phyloP scores from a whole-genome alignment of 2,329 filamentous ascomycete genomes.

The Pseudocercospora crystallina region DNA sequence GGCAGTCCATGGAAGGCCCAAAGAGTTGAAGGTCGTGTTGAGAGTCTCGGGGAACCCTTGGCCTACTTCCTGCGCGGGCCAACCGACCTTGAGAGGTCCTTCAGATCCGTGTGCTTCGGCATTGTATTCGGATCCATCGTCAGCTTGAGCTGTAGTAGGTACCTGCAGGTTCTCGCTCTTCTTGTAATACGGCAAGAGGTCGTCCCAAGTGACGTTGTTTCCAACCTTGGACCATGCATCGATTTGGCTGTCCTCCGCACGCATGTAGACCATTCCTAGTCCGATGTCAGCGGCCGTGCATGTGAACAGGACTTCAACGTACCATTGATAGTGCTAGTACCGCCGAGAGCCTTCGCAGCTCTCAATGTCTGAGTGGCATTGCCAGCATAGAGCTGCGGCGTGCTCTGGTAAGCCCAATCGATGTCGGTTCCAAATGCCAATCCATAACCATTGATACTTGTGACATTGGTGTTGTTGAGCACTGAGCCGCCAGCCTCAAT shows the following conservation, averaged over 20 bases:
- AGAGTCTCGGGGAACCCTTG: conserved; percentile 28
- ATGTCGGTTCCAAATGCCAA: conserved; percentile 32
- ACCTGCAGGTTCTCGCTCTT: conserved; percentile 17
- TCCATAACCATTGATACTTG: conserved; percentile 47
- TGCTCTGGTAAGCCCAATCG: conserved; percentile 26
- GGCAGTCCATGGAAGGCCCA: conserved; percentile 40
- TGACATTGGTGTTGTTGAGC: conserved; percentile 18
- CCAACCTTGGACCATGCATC: conserved; percentile 38
- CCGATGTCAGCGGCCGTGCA: not conserved
- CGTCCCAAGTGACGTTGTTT: conserved; percentile 34
- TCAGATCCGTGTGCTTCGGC: conserved; percentile 8
- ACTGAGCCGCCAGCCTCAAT: conserved; percentile 16
- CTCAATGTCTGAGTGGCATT: conserved; percentile 18
- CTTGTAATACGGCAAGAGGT: conserved; percentile 29
- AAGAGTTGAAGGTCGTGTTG: conserved; percentile 37
- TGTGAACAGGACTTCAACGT: not conserved
- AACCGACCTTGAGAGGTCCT: conserved; percentile 15
- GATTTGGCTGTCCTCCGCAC: conserved; percentile 19
- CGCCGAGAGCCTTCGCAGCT: conserved; percentile 39
- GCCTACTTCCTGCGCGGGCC: conserved; percentile 13
- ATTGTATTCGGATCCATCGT: conserved; percentile 12
- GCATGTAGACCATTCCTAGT: conserved; percentile 24
- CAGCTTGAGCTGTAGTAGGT: conserved; percentile 11
- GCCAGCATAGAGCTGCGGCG: conserved; percentile 20
- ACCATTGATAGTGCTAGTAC: conserved; percentile 41